phyloP scores from a whole-genome alignment of 1,139 yeast genomes.

The Sugiyamaella grinbergsii region DNA sequence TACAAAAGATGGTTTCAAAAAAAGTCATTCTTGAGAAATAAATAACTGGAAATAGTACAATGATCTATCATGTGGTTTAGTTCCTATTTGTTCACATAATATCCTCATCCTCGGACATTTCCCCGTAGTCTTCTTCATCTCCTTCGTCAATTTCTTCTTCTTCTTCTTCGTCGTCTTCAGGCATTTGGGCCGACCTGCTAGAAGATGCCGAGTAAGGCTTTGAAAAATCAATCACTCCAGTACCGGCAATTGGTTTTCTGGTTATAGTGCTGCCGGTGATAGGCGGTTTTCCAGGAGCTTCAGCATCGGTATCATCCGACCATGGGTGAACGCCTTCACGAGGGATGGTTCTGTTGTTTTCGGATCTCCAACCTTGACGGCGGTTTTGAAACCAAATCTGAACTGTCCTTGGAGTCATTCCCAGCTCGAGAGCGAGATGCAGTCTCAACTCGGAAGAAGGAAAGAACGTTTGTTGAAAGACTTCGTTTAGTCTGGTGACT shows the following conservation, averaged over 20 bases:
- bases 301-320: conserved; percentile 9
- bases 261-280: conserved; percentile 3
- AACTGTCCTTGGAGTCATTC: conserved; percentile 46
- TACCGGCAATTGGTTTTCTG: conserved; percentile 21
- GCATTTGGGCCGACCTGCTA: conserved; percentile 1
- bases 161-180: conserved; percentile 14
- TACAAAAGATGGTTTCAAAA: too few species aligned
- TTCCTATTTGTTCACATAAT: too few species aligned
- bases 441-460: conserved; percentile 44
- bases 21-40: too few species aligned
- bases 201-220: conserved; percentile 6
- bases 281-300: conserved; percentile 8
- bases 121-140: conserved; percentile 14
- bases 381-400: conserved; percentile 47
- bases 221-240: conserved; percentile 24
- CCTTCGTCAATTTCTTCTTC: conserved; percentile 23
- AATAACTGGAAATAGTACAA: too few species aligned
- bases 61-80: not conserved
- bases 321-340: conserved; percentile 27
- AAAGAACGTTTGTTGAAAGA: conserved; percentile 43
- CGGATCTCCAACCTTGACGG: conserved; percentile 44
- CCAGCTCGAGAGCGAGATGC: conserved; percentile 42
- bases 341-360: conserved; percentile 37
- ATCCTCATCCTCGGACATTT: conserved; percentile 10
- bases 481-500: conserved; percentile 41